Evolutionary conservation across 2,329 filamentous ascomycete genomes (phyloP).

Genomic region (Neopestalotiopsis clavispora): DNA sequence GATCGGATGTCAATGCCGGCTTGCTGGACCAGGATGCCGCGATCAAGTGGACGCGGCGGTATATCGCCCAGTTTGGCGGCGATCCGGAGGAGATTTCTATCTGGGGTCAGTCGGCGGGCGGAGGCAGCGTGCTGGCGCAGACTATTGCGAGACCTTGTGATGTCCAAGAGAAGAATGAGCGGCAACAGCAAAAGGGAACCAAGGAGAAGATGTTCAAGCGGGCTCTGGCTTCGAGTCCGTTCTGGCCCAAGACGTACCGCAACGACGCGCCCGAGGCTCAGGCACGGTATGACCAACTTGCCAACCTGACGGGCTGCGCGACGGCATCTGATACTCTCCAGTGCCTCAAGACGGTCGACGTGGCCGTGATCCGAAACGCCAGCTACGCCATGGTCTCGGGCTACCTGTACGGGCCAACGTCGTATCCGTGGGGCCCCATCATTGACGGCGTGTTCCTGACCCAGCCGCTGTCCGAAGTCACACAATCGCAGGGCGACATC

Average conservation of each 20-base stretch:
- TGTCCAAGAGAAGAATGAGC: too few species aligned
- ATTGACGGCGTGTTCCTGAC: conserved; percentile 60
- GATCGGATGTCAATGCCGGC: conserved; percentile 55
- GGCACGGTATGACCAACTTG: conserved; percentile 52
- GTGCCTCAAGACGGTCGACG: conserved; percentile 59
- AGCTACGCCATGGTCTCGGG: conserved; percentile 51
- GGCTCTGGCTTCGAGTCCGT: conserved; percentile 56
- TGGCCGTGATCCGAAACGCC: conserved; percentile 58
- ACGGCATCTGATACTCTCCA: conserved; percentile 48
- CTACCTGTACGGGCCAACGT: conserved; percentile 58
- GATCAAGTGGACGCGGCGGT: conserved; percentile 51
- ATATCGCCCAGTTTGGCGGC: conserved; percentile 55
- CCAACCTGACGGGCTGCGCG: conserved; percentile 51
- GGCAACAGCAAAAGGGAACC: too few species aligned
- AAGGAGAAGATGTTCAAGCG: conserved; percentile 42
- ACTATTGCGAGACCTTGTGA: conserved; percentile 45
- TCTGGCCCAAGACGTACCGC: conserved; percentile 63
- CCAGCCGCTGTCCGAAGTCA: conserved; percentile 49
- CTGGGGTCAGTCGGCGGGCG: conserved; percentile 62
- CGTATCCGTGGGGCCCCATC: conserved; percentile 65
- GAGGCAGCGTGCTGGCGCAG: conserved; percentile 56
- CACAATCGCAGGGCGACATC: conserved; percentile 30
- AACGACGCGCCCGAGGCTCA: conserved; percentile 57
- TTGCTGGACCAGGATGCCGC: conserved; percentile 53
- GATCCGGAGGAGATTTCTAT: conserved; percentile 52